A percentile compares a stretch with the other conserved stretches of the same genome.
phyloP scores from a whole-genome alignment of 495 filamentous ascomycete genomes.

The Penicillium waksmanii region DNA sequence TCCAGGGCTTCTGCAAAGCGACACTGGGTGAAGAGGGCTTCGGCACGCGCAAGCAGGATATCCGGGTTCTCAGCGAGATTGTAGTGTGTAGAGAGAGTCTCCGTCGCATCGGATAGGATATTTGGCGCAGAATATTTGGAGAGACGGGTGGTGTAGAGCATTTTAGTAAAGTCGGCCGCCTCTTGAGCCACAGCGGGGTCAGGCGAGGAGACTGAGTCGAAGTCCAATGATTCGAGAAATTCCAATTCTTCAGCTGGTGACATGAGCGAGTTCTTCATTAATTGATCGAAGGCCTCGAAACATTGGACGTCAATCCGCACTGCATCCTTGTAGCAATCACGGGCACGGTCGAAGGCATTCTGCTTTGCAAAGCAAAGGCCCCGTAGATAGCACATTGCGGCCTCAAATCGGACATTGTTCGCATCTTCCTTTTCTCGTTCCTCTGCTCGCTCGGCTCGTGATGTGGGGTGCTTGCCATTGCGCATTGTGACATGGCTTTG shows the following conservation, averaged over 20 bases:
- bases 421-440: slow-evolving; percentile 68
- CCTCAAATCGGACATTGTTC: slow-evolving; percentile 82
- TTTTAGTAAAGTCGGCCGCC: slow-evolving; percentile 88
- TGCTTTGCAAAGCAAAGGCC: slow-evolving; percentile 96
- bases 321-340: slow-evolving; percentile 97
- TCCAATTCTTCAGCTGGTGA: slow-evolving; percentile 95
- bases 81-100: slow-evolving; percentile 91
- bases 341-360: slow-evolving; percentile 95
- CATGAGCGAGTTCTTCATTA: slow-evolving; percentile 97
- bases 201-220: slow-evolving; percentile 71
- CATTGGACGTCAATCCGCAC: slow-evolving; percentile 97
- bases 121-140: slow-evolving; percentile 93
- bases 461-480: slow-evolving; percentile 45
- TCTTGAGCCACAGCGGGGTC: slow-evolving; percentile 71
- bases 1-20: slow-evolving; percentile 84
- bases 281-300: slow-evolving; percentile 95
- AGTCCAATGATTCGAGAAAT: slow-evolving; percentile 90
- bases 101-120: slow-evolving; percentile 82
- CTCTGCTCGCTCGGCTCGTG: slow-evolving; percentile 62
- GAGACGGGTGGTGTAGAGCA: slow-evolving; percentile 95
- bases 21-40: slow-evolving; percentile 93
- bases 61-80: slow-evolving; percentile 87
- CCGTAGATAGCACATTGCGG: slow-evolving; percentile 94
- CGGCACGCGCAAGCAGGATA: slow-evolving; percentile 87
- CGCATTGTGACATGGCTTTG: slow-evolving; percentile 53